These are phyloP conservation scores for Candida oleophila DNA, from an alignment of 805 yeast species.

Conservation along the genomic window DNA sequence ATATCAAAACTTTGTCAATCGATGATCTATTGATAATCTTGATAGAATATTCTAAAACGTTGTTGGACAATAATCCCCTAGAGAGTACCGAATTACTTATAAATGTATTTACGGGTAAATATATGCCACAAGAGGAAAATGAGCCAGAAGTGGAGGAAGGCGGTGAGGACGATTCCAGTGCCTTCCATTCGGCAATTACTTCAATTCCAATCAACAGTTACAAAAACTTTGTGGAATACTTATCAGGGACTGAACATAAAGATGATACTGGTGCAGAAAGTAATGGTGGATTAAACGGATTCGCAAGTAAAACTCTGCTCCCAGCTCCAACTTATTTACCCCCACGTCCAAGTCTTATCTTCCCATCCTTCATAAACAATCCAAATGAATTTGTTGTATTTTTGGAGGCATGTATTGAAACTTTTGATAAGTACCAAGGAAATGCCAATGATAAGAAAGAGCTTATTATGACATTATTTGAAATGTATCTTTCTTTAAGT, in stretches of 20 bases:
- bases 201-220: slow-evolving; percentile 27
- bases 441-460: slow-evolving; percentile 66
- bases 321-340: slow-evolving; percentile 74
- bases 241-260: slow-evolving; percentile 16
- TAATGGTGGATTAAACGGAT: slow-evolving; percentile 8
- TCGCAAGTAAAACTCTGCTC: slow-evolving; percentile 6
- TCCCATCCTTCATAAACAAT: slow-evolving; percentile 81
- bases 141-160: slow-evolving; percentile 6
- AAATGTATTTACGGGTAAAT: slow-evolving; percentile 85
- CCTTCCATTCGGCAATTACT: slow-evolving; percentile 9
- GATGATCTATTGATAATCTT: slow-evolving; percentile 77
- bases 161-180: slow-evolving; percentile 9
- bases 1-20: slow-evolving; percentile 64
- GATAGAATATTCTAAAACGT: slow-evolving; percentile 59
- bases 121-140: slow-evolving; percentile 40
- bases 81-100: slow-evolving; percentile 82
- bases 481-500: slow-evolving; percentile 70
- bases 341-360: slow-evolving; percentile 85
- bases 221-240: slow-evolving; percentile 28
- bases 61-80: slow-evolving; percentile 69
- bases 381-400: slow-evolving; percentile 89
- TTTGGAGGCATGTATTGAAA: slow-evolving; percentile 83
- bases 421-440: slow-evolving; percentile 76
- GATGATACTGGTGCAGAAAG: slow-evolving; percentile 11
- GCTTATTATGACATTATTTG: slow-evolving; percentile 75